Percentiles rank a stretch among this genome's conserved stretches.
Conservation (phyloP, 805 yeast species). For the Wickerhamomyces hampshirensis region DNA sequence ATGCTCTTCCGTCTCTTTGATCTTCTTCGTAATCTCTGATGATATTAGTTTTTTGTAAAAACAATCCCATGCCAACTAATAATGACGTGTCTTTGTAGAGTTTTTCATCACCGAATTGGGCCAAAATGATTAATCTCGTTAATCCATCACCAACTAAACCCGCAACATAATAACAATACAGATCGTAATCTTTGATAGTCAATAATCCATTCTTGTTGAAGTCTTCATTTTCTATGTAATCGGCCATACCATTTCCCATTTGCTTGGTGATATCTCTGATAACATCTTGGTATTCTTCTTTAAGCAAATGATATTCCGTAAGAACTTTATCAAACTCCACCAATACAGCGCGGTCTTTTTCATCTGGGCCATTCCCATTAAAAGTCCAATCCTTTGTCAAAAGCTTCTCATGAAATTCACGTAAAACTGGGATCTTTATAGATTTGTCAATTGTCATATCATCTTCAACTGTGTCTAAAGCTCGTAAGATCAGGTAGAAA, state of each 20-base stretch:
- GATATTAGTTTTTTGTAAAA: conserved; percentile 92
- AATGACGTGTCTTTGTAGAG: conserved; percentile 51
- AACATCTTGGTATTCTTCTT: conserved; percentile 71
- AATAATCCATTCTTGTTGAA: conserved; percentile 76
- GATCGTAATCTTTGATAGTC: conserved; percentile 77
- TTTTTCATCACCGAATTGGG: conserved; percentile 58
- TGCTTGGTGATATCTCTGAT: conserved; percentile 69
- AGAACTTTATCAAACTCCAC: conserved; percentile 72
- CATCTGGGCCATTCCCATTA: conserved; percentile 66
- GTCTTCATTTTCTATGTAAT: conserved; percentile 71
- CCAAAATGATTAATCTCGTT: conserved; percentile 74
- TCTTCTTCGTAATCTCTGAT: conserved; percentile 95
- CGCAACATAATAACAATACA: conserved; percentile 95
- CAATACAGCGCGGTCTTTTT: conserved; percentile 76
- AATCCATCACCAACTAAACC: conserved; percentile 97
- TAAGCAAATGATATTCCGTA: conserved; percentile 65
- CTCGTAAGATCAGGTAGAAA: conserved; percentile 82
- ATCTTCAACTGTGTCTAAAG: conserved; percentile 93
- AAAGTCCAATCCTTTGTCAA: conserved; percentile 74
- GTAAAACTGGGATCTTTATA: conserved; percentile 68
- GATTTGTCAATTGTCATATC: conserved; percentile 81
- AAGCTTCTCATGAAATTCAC: conserved; percentile 62
- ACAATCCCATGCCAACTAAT: conserved; percentile 87
- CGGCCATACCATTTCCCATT: conserved; percentile 99
- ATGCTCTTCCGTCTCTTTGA: conserved; percentile 83